These are phyloP conservation scores for Aspergillus carlsbadensis DNA, from an alignment of 495 filamentous ascomycete genomes.

Conservation along the genomic window DNA sequence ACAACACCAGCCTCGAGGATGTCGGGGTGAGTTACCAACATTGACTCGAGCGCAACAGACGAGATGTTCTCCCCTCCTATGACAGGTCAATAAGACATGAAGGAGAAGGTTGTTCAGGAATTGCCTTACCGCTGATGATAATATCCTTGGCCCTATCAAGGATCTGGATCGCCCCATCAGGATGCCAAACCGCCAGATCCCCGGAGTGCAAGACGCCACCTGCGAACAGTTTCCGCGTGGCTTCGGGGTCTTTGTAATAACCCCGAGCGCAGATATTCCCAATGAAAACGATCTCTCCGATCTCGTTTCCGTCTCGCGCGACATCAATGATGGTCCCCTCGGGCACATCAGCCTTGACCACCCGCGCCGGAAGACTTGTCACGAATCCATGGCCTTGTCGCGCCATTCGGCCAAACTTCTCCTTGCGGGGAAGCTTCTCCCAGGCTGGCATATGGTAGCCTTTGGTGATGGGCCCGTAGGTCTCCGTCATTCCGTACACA, in stretches of 20 bases:
- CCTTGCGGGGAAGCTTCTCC: constrained; percentile 65
- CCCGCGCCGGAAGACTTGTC: constrained; percentile 74
- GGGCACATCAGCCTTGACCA: constrained; percentile 74
- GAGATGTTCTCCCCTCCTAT: constrained; percentile 96
- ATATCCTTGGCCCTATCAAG: constrained; percentile 95
- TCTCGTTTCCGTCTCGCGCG: constrained; percentile 75
- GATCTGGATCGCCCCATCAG: constrained; percentile 87
- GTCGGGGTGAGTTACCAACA: constrained; percentile 86
- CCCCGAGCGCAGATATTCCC: constrained; percentile 92
- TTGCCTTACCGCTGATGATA: constrained; percentile 82
- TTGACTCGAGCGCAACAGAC: constrained; percentile 84
- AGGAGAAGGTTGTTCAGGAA: background rate
- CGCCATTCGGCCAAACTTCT: constrained; percentile 84
- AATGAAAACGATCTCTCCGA: constrained; percentile 87
- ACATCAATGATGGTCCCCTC: constrained; percentile 74
- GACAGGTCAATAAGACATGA: background rate
- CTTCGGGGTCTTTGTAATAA: constrained; percentile 87
- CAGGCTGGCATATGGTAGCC: constrained; percentile 83
- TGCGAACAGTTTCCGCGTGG: constrained; percentile 82
- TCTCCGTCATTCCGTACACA: constrained; percentile 93
- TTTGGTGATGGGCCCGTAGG: constrained; percentile 94
- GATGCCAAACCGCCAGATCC: constrained; percentile 88
- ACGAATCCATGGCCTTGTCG: constrained; percentile 92
- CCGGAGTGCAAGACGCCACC: constrained; percentile 88
- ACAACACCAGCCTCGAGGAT: constrained; percentile 91